A percentile compares a stretch with the other conserved stretches of the same genome.
Evolutionary conservation across 208 protist species (phyloP).

Genomic region (Phytomonas sp.): DNA sequence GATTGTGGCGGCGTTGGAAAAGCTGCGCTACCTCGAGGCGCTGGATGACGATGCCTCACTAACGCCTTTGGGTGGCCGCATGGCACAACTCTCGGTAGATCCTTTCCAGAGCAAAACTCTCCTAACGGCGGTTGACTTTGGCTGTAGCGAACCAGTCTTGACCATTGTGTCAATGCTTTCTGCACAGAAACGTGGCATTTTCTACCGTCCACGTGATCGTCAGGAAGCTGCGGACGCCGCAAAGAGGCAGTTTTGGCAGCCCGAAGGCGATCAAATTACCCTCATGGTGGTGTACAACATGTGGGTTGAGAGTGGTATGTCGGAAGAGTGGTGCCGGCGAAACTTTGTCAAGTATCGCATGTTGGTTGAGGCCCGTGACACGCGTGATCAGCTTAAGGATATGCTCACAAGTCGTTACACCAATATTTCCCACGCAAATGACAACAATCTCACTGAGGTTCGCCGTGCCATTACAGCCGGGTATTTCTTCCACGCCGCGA

Average conservation of each 20-base stretch:
- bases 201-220: slow-evolving; percentile 86
- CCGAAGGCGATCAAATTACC: slow-evolving; percentile 96
- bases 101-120: slow-evolving; percentile 97
- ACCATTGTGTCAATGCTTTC: slow-evolving; percentile 98
- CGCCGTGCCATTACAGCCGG: slow-evolving; percentile 94
- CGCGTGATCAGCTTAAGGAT: slow-evolving; percentile 93
- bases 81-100: slow-evolving; percentile 98
- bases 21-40: slow-evolving; percentile 95
- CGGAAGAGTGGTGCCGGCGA: slow-evolving; percentile 94
- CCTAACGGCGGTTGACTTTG: slow-evolving; percentile 93
- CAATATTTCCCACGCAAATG: slow-evolving; percentile 90
- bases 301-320: slow-evolving; percentile 85
- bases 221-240: slow-evolving; percentile 93
- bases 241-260: slow-evolving; percentile 94
- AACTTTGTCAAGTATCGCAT: slow-evolving; percentile 97
- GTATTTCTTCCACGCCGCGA: slow-evolving; percentile 97
- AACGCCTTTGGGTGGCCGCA: slow-evolving; percentile 95
- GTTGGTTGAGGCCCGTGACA: slow-evolving; percentile 93
- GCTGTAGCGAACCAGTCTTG: slow-evolving; percentile 95
- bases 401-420: slow-evolving; percentile 95
- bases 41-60: slow-evolving; percentile 97
- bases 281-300: slow-evolving; percentile 94
- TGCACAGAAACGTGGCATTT: slow-evolving; percentile 87
- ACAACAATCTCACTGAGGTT: slow-evolving; percentile 83
- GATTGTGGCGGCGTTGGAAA: slow-evolving; percentile 94